These are phyloP conservation scores for Proliferodiscus dingleyae DNA, from an alignment of 2,329 filamentous ascomycete genomes.

Conservation along the genomic window DNA sequence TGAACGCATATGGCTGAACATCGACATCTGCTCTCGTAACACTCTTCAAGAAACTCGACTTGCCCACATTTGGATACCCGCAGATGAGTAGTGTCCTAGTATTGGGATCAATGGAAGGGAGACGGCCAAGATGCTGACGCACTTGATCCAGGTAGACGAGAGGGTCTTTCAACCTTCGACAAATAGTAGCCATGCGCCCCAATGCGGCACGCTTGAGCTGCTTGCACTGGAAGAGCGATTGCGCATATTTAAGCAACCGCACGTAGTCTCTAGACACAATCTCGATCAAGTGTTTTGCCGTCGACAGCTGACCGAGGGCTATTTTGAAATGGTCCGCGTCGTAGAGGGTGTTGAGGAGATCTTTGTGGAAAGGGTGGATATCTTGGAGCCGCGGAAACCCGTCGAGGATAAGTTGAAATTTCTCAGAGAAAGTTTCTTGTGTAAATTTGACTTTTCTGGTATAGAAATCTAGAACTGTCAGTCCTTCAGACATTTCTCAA, in stretches of 20 bases:
- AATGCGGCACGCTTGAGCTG: slow-evolving; percentile 94
- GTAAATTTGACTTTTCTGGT: slow-evolving; percentile 98
- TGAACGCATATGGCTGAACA: slow-evolving; percentile 97
- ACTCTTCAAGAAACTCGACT: slow-evolving; percentile 90
- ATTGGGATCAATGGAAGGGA: slow-evolving; percentile 97
- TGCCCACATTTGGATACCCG: slow-evolving; percentile 96
- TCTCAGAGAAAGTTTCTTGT: slow-evolving; percentile 93
- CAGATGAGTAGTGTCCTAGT: slow-evolving; percentile 94
- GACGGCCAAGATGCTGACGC: slow-evolving; percentile 91
- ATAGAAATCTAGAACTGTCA: slow-evolving; percentile 68
- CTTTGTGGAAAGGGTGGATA: slow-evolving; percentile 87
- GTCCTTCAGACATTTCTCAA: slow-evolving; percentile 7
- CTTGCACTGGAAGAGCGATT: slow-evolving; percentile 97
- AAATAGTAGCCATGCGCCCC: slow-evolving; percentile 97
- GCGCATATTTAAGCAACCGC: slow-evolving; percentile 90
- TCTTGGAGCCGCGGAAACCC: slow-evolving; percentile 90
- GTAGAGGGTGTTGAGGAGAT: slow-evolving; percentile 92
- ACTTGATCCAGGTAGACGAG: slow-evolving; percentile 95
- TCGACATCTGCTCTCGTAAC: slow-evolving; percentile 94
- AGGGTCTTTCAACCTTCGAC: slow-evolving; percentile 90
- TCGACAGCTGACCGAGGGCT: slow-evolving; percentile 90
- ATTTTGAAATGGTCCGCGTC: slow-evolving; percentile 98
- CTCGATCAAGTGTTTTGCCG: slow-evolving; percentile 94
- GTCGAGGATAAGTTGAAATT: slow-evolving; percentile 84
- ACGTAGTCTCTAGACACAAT: slow-evolving; percentile 96